phyloP scores from a whole-genome alignment of 257 asterid species.

The Fraxinus excelsior region DNA sequence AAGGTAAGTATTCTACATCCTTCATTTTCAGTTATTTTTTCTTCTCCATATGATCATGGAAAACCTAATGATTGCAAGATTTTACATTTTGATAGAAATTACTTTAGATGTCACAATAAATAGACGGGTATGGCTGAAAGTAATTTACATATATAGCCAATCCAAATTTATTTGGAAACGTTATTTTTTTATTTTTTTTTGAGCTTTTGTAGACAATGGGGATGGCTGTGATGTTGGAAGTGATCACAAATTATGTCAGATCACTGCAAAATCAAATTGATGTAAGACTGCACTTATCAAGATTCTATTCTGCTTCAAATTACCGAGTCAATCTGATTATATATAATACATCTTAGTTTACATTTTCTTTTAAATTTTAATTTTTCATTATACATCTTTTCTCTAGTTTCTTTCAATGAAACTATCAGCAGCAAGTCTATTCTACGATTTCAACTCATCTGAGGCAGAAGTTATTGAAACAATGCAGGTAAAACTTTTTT shows the following conservation, averaged over 20 bases:
- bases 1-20: conserved; percentile 46
- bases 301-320: background rate
- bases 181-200: background rate
- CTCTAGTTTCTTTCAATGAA: conserved; percentile 91
- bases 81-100: background rate
- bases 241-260: conserved; percentile 76
- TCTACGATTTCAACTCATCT: conserved; percentile 82
- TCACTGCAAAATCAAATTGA: conserved; percentile 96
- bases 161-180: background rate
- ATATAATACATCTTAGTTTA: background rate
- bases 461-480: conserved; percentile 71
- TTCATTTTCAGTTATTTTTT: background rate
- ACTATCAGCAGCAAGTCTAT: conserved; percentile 89
- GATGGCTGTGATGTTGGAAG: conserved; percentile 98
- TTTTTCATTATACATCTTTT: background rate
- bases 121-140: background rate
- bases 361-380: background rate
- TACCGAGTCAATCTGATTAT: background rate
- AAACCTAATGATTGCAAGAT: background rate
- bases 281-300: conserved; percentile 40
- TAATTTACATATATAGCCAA: background rate
- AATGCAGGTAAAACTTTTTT: conserved; percentile 46
- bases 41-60: background rate
- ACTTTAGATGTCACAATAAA: background rate
- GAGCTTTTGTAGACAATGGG: conserved; percentile 81